Evolutionary conservation across 106 monocot genomes (phyloP), one percentile per base, ranked within the genome.

Genomic region (Platanthera zijinensis): DNA sequence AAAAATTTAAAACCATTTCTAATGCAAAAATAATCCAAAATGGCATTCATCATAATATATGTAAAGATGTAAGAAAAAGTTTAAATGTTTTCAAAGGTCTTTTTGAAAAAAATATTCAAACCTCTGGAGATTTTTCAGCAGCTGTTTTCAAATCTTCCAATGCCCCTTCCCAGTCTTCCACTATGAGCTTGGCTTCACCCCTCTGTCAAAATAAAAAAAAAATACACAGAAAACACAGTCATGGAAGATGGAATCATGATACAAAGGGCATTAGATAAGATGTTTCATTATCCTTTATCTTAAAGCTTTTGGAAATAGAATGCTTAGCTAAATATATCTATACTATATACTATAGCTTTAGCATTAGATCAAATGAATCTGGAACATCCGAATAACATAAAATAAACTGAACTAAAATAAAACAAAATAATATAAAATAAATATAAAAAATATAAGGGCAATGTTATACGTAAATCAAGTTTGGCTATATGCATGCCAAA

Each of bases 111-210:
- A 25, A 52, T 47, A 70, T 70, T 17, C 74, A 76, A 74, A 93
- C 96, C 96, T 99, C 91, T 28, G 94, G 91, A 80, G 91, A 99
- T 71, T 88, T 94, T 76, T 99, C 79, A 69, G 85, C 84, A 66
- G 97, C 94, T 61, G 71, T 75, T 81, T 94, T 90, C 77, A 94
- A 78, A 90, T 99, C 97, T 51, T 82, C 85, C 21, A 99, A 88
- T 74, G 97, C 91, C 77, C 94, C 97, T 57, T 94, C 94, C 94
- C 94, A 99, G 75, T 99, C 97, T 90, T 99, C 94, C 53, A 73
- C 52, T 52, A 92, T 75, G 76, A 99, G 91, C 78, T 99, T 99
- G 62, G 97, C 97, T 82, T 99, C 94, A 75, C 94, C 97, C 78
- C 88, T 80, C 97, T 99, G 86, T 69, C 39, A 76, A 14, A 83